Evolutionary conservation across 352 stramenopile genomes (phyloP), one percentile per base, ranked within the genome.

Genomic region (Phytopythium mirpurense): DNA sequence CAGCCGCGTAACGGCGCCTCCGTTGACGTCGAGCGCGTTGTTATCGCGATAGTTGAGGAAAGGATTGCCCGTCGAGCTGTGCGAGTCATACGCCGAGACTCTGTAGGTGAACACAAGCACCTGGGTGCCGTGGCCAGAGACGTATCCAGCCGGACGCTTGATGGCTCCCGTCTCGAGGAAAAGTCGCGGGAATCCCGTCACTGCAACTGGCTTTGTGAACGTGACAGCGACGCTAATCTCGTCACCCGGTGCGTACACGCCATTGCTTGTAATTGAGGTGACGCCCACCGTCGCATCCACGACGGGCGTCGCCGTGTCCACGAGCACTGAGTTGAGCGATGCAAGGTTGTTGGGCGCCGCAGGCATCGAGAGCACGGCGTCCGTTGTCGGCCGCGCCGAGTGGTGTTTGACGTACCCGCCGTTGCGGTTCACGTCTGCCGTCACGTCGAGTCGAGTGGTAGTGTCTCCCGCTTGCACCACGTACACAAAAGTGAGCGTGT

Each of bases 121-220:
- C 43, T 79, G 88, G 0, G 77, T 85, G 10, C 72, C 79, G 37
- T 72, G 77, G 1, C 84, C 84, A 24, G 68, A 72, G 24, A 49
- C 67, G 62, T 91, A 95, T 4, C 72, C 68, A 0, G 84, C 84
- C 23, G 75, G 67, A 9, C 76, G 75, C 54, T 89, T 88, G 48
- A 89, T 82, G 0, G 63, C 60, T 5, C 77, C 80, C 0, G 82
- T 93, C 54, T 91, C 78, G 14, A 94, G 61, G 49, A 83, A 85
- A 19, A 94, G 45, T 10, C 80, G 67, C 8, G 84, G 84, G 18
- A 86, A 86, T 2, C 80, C 82, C 0, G 53, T 60, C 19, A 94
- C 82, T 0, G 47, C 61, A 0, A 94, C 84, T n/a, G 78, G 68
- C 43, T 90, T 90, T 0, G 79, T 93, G 62, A 94, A 94, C 21